Percentiles rank a stretch among this genome's conserved stretches.
Evolutionary conservation across 2,329 filamentous ascomycete species (phyloP).

Genomic region (Alternaria alternata): DNA sequence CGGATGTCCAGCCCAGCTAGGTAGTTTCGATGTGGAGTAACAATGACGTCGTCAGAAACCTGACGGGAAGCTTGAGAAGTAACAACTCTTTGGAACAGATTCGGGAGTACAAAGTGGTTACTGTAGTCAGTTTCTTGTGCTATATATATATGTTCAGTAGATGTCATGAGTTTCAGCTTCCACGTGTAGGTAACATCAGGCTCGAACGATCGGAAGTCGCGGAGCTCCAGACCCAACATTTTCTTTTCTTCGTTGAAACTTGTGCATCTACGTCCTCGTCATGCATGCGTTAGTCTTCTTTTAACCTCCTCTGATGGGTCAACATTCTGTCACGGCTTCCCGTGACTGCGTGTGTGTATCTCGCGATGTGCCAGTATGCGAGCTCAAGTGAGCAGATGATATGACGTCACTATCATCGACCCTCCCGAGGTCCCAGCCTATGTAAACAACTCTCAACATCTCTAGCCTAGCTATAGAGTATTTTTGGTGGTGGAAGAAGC

Average conservation of each 20-base stretch:
- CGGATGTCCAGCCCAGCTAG: background rate
- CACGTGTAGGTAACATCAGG: background rate
- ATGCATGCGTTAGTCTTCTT: constrained; percentile 12
- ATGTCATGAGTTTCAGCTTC: background rate
- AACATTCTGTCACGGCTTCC: background rate
- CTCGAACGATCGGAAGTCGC: constrained; percentile 33
- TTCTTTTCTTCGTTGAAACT: background rate
- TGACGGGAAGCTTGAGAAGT: background rate
- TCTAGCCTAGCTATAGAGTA: background rate
- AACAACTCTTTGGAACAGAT: no score
- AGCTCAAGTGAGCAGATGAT: background rate
- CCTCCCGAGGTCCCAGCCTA: background rate
- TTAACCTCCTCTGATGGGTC: background rate
- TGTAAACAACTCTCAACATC: background rate
- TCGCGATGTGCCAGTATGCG: background rate
- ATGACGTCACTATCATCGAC: constrained; percentile 5
- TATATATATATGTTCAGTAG: background rate
- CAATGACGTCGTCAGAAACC: constrained; percentile 13
- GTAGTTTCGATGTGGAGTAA: background rate
- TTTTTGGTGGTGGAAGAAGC: background rate
- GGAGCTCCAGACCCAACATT: constrained; percentile 15
- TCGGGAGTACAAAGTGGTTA: background rate
- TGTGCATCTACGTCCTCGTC: constrained; percentile 18
- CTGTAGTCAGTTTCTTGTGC: background rate
- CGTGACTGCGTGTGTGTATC: background rate